Percentiles rank a stretch among this genome's conserved stretches.
Evolutionary conservation across 2,329 filamentous ascomycete genomes (phyloP).

Genomic region (Lojkania enalia): DNA sequence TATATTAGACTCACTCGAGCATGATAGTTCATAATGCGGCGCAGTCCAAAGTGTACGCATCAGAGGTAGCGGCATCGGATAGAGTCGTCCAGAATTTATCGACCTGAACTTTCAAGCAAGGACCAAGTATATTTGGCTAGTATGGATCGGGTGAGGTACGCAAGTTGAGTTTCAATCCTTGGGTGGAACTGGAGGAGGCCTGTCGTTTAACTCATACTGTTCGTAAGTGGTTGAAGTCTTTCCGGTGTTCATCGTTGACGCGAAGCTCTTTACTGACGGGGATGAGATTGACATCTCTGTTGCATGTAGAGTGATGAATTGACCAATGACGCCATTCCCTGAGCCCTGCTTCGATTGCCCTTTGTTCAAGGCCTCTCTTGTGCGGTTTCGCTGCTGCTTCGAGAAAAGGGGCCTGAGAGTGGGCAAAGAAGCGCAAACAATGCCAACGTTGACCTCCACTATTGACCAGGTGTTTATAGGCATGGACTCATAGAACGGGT

Average conservation of each 20-base stretch:
- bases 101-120: too few relatives aligned
- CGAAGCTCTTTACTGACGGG: neutral
- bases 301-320: neutral
- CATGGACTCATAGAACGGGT: conserved; percentile 70
- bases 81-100: too few relatives aligned
- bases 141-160: too few relatives aligned
- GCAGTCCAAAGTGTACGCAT: too few relatives aligned
- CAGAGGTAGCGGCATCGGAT: too few relatives aligned
- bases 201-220: too few relatives aligned
- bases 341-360: neutral
- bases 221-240: neutral
- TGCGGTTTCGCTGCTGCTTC: conserved; percentile 22
- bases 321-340: neutral
- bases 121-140: too few relatives aligned
- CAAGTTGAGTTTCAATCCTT: neutral
- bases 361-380: conserved; percentile 15
- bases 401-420: conserved; percentile 74
- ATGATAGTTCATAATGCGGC: too few relatives aligned
- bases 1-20: too few relatives aligned
- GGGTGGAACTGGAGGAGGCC: neutral
- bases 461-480: conserved; percentile 88
- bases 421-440: conserved; percentile 84
- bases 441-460: conserved; percentile 87
- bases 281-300: neutral
- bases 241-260: neutral